These are phyloP conservation scores for Diaporthe ilicicola DNA, from an alignment of 2,329 filamentous ascomycete genomes.

Conservation along the genomic window DNA sequence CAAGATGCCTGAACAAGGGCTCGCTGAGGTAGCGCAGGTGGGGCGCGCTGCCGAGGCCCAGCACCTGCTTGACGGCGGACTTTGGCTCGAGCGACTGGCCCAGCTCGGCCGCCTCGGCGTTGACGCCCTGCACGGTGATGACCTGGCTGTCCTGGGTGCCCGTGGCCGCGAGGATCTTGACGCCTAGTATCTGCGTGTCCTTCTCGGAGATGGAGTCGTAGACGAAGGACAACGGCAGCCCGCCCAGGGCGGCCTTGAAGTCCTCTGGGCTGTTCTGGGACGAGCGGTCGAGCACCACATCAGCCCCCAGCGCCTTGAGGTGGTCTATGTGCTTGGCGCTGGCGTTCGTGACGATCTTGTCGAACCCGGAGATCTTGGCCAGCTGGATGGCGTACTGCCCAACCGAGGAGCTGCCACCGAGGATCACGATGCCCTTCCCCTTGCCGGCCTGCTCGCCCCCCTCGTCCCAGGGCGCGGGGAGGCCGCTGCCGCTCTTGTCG, in stretches of 20 bases:
- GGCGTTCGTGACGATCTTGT: conserved; percentile 51
- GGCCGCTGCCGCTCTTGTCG: conserved; percentile 36
- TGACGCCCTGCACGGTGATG: conserved; percentile 30
- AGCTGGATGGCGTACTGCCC: conserved; percentile 56
- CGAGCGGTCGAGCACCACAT: conserved; percentile 36
- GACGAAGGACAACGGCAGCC: conserved; percentile 41
- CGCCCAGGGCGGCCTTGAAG: conserved; percentile 39
- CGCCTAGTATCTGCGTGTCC: conserved; percentile 42
- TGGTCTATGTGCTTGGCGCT: conserved; percentile 46
- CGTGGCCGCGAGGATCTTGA: conserved; percentile 39
- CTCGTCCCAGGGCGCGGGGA: conserved; percentile 43
- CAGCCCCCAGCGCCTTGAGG: conserved; percentile 37
- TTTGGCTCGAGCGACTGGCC: conserved; percentile 29
- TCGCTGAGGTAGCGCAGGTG: conserved; percentile 42
- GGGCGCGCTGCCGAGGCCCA: conserved; percentile 39
- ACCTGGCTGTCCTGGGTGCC: conserved; percentile 35
- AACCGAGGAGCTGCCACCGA: conserved; percentile 44
- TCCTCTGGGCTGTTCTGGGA: conserved; percentile 37
- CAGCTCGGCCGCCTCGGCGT: conserved; percentile 34
- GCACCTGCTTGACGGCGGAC: conserved; percentile 21
- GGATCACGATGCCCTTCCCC: conserved; percentile 51
- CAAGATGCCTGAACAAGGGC: conserved; percentile 39
- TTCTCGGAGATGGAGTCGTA: conserved; percentile 43
- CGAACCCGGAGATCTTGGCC: conserved; percentile 50
- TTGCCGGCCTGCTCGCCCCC: conserved; percentile 46